These are phyloP conservation scores for Royoungia palumana DNA, from an alignment of 768 basidiomycete genomes.

Conservation along the genomic window DNA sequence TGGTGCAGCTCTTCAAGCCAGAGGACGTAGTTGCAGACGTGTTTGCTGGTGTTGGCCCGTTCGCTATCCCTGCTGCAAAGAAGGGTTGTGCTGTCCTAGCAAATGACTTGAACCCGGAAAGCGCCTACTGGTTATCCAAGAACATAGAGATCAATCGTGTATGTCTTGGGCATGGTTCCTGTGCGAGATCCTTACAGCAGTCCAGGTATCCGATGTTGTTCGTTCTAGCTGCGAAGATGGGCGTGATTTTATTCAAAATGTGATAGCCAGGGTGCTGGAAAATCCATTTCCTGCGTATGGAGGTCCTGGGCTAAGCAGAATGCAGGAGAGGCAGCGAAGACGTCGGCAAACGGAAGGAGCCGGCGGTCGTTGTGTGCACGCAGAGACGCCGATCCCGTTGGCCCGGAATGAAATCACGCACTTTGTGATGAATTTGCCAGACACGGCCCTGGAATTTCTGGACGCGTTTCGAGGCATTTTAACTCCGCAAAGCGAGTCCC, in stretches of 20 bases:
- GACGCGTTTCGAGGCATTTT: constrained; percentile 83
- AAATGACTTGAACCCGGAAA: constrained; percentile 92
- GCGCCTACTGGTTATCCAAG: constrained; percentile 66
- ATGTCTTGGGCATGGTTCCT: constrained; percentile 18
- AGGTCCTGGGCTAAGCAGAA: constrained; percentile 37
- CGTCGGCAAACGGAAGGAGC: constrained; percentile 27
- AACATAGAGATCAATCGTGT: constrained; percentile 82
- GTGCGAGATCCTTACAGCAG: constrained; percentile 3
- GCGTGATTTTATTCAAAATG: constrained; percentile 72
- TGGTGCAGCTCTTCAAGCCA: constrained; percentile 69
- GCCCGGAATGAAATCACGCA: constrained; percentile 65
- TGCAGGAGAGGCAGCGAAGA: constrained; percentile 45
- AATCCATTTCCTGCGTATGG: constrained; percentile 63
- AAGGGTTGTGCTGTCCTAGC: constrained; percentile 87
- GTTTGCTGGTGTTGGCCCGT: constrained; percentile 97
- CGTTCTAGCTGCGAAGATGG: constrained; percentile 82
- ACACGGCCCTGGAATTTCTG: constrained; percentile 85
- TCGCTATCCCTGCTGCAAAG: constrained; percentile 89
- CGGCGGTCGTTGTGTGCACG: not conserved
- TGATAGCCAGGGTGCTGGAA: constrained; percentile 50
- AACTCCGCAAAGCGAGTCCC: constrained; percentile 32
- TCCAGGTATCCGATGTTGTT: constrained; percentile 62
- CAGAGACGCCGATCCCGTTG: constrained; percentile 16
- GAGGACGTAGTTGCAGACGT: constrained; percentile 87
- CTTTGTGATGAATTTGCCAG: constrained; percentile 98